Evolutionary conservation across 2,329 filamentous ascomycete genomes (phyloP), one percentile per base, ranked within the genome.

Genomic region (Bipolaris sorokiniana): DNA sequence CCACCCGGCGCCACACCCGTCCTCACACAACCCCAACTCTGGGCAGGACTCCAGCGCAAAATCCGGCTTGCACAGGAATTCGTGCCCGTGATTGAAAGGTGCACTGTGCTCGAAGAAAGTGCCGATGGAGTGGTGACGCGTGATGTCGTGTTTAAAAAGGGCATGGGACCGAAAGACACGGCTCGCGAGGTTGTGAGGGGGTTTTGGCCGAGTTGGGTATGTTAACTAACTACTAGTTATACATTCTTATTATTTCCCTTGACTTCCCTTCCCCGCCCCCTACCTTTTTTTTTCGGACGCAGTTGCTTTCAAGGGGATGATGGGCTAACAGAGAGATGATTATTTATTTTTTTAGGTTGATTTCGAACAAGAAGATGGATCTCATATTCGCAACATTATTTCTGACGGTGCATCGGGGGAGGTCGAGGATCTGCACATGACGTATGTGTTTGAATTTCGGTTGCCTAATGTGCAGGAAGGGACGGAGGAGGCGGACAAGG

Each of bases 31-130:
- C 40, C 63, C 5, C 76, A 79, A 59, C 60, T 81, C 58, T 82
- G 79, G 78, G 67, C 71, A 5, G 80, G 79, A 13, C 74, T 83
- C 11, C 76, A 80, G 56, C 72, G 76, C 58, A 82, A 82, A 66
- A 78, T 81, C 60, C 76, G 78, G 4, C 70, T 74, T 54, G 77
- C 79, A 5, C 71, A 81, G 40, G 78, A 80, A 52, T 83, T 82
- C 59, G 78, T 82, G 0, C 74, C 78, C 0, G 72, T 78, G 2
- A 82, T 82, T 54, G 63, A 64, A 10, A 64, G 56, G n/a, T 80
- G 76, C 59, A 68, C 75, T 23, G 77, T 82, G 0, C 42, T 81
- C 0, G 62, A 70, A 15, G 80, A 81, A 33, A 70, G 74, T 16
- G 65, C 67, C 7, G 74, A 73, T 42, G 55, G 40, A 3, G 65